Conservation (phyloP, 495 filamentous ascomycete species). For the Talaromyces borbonicus region DNA sequence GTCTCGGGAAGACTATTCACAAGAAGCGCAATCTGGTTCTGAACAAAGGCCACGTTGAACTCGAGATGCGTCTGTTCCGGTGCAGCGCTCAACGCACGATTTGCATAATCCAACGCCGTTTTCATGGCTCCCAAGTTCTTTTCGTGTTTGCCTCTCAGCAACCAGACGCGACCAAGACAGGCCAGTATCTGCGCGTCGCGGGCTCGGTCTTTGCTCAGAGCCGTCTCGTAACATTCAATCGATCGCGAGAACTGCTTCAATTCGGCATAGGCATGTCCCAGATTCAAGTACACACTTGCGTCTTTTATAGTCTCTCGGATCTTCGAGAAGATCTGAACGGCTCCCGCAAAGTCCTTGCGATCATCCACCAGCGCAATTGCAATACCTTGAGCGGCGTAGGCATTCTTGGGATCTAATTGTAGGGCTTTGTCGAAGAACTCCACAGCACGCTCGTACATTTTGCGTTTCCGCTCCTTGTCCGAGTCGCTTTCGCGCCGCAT, state of each 20-base stretch:
- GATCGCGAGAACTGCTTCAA: slow-evolving; percentile 78
- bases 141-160: slow-evolving; percentile 75
- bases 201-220: slow-evolving; percentile 68
- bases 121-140: slow-evolving; percentile 71
- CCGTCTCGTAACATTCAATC: slow-evolving; percentile 88
- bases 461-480: slow-evolving; percentile 81
- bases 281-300: slow-evolving; percentile 75
- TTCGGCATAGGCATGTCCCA: slow-evolving; percentile 87
- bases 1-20: slow-evolving; percentile 65
- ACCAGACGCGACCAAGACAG: slow-evolving; percentile 91
- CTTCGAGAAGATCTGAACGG: slow-evolving; percentile 77
- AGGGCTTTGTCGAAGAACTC: slow-evolving; percentile 98
- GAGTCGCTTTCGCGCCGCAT: slow-evolving; percentile 84
- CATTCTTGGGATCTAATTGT: slow-evolving; percentile 84
- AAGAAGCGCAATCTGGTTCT: slow-evolving; percentile 79
- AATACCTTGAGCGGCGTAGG: slow-evolving; percentile 91
- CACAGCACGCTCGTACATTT: slow-evolving; percentile 79
- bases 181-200: slow-evolving; percentile 75
- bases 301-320: slow-evolving; percentile 83
- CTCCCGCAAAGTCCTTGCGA: slow-evolving; percentile 70
- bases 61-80: slow-evolving; percentile 82
- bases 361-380: slow-evolving; percentile 91
- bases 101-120: slow-evolving; percentile 75
- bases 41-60: slow-evolving; percentile 97
- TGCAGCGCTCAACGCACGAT: slow-evolving; percentile 67